Percentiles rank a stretch among this genome's conserved stretches.
These are phyloP conservation scores for Leptographium procerum DNA, from an alignment of 2,329 filamentous ascomycete species.

Conservation along the genomic window DNA sequence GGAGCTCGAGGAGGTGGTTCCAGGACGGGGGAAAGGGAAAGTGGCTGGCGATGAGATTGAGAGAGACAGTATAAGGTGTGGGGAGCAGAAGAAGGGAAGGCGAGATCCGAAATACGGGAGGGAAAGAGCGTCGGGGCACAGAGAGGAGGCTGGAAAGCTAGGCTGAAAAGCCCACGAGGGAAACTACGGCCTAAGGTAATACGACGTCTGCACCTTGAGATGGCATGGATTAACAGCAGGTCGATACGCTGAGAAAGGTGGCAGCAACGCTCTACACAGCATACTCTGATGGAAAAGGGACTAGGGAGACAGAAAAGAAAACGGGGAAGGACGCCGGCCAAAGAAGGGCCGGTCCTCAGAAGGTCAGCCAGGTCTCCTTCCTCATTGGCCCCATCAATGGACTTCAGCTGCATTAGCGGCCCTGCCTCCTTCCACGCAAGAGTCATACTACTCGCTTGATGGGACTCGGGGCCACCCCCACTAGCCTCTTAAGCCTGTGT, in stretches of 20 bases:
- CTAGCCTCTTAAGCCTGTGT: background rate
- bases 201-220: too few species aligned
- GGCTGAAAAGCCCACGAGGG: background rate
- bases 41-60: background rate
- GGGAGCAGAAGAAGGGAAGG: background rate
- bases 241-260: background rate
- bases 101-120: background rate
- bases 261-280: background rate
- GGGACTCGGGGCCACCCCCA: background rate
- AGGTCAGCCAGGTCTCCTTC: background rate
- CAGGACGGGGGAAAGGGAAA: background rate
- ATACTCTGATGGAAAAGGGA: background rate
- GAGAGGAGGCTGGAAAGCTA: constrained; percentile 1
- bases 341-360: background rate
- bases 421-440: background rate
- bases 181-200: background rate
- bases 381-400: background rate
- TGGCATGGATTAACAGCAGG: too few species aligned
- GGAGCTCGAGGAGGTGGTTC: background rate
- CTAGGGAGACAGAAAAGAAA: too few species aligned
- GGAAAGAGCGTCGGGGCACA: background rate
- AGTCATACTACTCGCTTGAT: background rate
- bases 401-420: constrained; percentile 2
- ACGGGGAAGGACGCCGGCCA: background rate
- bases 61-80: background rate